phyloP scores from a whole-genome alignment of 2,329 filamentous ascomycete genomes.

The Pseudocercospora fuligena region DNA sequence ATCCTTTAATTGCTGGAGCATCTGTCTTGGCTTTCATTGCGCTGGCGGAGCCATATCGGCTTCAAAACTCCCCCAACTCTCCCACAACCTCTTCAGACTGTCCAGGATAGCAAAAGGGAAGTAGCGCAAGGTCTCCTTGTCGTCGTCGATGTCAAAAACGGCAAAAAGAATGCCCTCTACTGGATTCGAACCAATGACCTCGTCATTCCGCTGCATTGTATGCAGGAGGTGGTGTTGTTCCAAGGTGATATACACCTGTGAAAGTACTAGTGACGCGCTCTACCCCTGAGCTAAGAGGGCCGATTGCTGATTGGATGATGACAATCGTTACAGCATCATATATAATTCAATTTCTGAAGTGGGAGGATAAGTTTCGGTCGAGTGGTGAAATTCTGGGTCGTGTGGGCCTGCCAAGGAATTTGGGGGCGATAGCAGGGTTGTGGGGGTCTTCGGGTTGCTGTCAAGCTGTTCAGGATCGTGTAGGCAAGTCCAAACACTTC shows the following conservation, averaged over 20 bases:
- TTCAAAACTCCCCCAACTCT: too few species aligned
- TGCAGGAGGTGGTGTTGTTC: background rate
- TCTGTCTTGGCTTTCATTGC: too few species aligned
- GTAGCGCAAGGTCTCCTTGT: too few species aligned
- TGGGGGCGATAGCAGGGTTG: background rate
- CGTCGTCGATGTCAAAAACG: too few species aligned
- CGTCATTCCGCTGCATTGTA: background rate
- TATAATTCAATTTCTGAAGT: background rate
- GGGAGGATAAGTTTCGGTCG: too few species aligned
- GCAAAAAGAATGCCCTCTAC: background rate
- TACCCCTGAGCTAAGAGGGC: background rate
- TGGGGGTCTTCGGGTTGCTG: background rate
- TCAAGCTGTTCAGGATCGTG: background rate
- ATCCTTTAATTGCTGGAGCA: too few species aligned
- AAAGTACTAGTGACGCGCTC: background rate
- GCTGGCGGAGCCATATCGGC: too few species aligned
- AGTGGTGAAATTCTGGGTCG: background rate
- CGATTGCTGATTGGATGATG: background rate
- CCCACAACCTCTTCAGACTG: too few species aligned
- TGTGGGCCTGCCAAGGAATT: background rate
- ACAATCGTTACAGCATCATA: rapidly evolving
- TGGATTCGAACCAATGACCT: background rate
- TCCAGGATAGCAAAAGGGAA: too few species aligned
- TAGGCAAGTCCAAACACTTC: background rate
- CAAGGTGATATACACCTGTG: too few species aligned